phyloP scores from a whole-genome alignment of 2,329 filamentous ascomycete species.

The Hortaea werneckii region DNA sequence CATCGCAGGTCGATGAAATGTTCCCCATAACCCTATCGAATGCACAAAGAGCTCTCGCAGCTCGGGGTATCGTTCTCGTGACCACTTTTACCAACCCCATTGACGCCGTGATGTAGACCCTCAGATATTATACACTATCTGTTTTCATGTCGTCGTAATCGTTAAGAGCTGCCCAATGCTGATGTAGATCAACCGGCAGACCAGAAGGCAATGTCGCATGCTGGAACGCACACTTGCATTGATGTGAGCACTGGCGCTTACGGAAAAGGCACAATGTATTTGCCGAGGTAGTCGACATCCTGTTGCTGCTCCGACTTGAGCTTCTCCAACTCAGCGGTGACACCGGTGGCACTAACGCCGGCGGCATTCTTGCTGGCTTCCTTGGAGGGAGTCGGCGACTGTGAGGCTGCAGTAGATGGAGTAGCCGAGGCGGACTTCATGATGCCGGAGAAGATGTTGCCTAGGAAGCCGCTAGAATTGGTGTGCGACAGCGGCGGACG shows the following conservation, averaged over 20 bases:
- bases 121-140: no score
- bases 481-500: conserved; percentile 14
- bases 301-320: conserved; percentile 15
- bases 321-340: conserved; percentile 15
- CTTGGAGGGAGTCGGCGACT: conserved; percentile 7
- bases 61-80: background rate
- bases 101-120: background rate
- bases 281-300: conserved; percentile 21
- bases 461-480: conserved; percentile 9
- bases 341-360: background rate
- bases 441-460: conserved; percentile 20
- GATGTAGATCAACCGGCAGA: no score
- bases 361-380: conserved; percentile 3
- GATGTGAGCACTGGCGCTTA: background rate
- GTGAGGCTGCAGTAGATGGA: conserved; percentile 5
- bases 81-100: background rate
- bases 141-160: no score
- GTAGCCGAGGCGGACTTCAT: conserved; percentile 4
- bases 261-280: background rate
- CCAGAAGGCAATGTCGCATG: background rate
- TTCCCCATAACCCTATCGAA: background rate
- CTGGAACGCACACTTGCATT: background rate
- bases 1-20: background rate
- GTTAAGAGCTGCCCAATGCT: no score
- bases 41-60: background rate